Evolutionary conservation across 768 basidiomycete species (phyloP).

Genomic region (Serendipita sp.): DNA sequence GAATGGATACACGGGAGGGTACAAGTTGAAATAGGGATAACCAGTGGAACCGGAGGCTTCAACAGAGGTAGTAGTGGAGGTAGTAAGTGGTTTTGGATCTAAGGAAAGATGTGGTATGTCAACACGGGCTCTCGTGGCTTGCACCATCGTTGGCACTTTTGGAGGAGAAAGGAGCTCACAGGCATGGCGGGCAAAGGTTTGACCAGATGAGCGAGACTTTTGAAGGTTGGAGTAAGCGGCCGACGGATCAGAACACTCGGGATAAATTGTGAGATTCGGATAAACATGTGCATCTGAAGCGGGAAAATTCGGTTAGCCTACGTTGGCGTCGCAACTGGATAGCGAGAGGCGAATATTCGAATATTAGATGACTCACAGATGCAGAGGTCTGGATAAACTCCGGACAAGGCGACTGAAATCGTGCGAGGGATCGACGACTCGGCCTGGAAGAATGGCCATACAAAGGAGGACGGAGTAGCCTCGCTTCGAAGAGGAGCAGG

Average conservation of each 20-base stretch:
- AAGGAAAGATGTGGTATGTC: background rate
- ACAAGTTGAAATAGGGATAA: constrained; percentile 10
- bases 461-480: background rate
- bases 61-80: background rate
- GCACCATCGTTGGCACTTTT: background rate
- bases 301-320: background rate
- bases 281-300: background rate
- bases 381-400: background rate
- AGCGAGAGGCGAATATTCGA: background rate
- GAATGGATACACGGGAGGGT: constrained; percentile 9
- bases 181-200: background rate
- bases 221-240: background rate
- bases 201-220: background rate
- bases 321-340: background rate
- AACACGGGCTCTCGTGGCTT: background rate
- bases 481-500: background rate
- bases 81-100: background rate
- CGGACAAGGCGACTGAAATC: background rate
- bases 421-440: background rate
- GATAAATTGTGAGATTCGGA: background rate
- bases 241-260: background rate
- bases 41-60: background rate
- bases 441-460: background rate
- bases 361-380: background rate
- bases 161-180: background rate